Evolutionary conservation across 768 basidiomycete species (phyloP).

Genomic region (Kockovaella imperatae): DNA sequence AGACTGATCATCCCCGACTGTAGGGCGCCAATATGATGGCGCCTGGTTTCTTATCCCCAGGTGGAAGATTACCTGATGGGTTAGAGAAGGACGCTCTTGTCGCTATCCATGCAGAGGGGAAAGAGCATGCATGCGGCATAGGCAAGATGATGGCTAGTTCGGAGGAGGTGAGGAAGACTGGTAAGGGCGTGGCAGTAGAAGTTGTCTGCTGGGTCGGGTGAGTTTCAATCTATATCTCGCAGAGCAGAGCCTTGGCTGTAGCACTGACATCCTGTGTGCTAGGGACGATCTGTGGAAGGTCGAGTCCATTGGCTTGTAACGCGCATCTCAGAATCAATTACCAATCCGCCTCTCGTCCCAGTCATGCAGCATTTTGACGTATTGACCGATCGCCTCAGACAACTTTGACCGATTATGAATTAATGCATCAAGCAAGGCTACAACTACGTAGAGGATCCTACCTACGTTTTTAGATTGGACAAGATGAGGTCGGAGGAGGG

Average conservation of each 20-base stretch:
- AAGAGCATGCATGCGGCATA: constrained; percentile 80
- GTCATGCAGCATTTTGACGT: too few species aligned
- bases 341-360: too few species aligned
- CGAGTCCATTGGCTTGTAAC: constrained; percentile 13
- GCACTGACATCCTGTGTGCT: constrained; percentile 6
- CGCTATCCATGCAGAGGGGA: constrained; percentile 92
- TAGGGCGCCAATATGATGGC: constrained; percentile 48
- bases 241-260: neutral
- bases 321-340: too few species aligned
- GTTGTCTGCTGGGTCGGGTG: constrained; percentile 51
- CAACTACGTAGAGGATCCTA: too few species aligned
- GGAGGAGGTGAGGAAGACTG: constrained; percentile 80
- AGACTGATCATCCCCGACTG: too few species aligned
- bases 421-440: too few species aligned
- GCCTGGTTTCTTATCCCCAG: constrained; percentile 86
- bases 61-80: constrained; percentile 72
- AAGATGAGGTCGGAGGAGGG: too few species aligned
- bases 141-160: constrained; percentile 73
- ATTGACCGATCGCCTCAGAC: too few species aligned
- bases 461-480: too few species aligned
- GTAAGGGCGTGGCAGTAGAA: constrained; percentile 86
- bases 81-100: constrained; percentile 68
- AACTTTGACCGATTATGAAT: too few species aligned
- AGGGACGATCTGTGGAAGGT: constrained; percentile 23
- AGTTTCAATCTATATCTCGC: constrained; percentile 6